These are phyloP conservation scores for Trichosporon sp. DNA, from an alignment of 1,284 basidiomycete genomes.

Conservation along the genomic window DNA sequence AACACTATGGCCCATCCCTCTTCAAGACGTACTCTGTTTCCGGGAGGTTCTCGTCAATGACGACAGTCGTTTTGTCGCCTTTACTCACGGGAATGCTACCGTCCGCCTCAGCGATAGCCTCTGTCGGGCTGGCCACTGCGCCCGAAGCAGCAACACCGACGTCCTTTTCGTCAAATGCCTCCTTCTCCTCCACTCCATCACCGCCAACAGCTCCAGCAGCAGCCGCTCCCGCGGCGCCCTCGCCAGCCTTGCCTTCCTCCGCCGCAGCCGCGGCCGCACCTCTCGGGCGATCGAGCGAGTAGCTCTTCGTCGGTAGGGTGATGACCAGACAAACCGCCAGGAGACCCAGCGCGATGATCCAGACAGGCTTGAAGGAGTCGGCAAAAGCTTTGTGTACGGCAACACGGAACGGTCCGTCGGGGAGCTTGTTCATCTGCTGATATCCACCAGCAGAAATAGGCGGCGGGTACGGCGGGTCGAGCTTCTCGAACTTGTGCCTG, in stretches of 20 bases:
- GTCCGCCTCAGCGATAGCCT: conserved; percentile 4
- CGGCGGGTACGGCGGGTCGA: conserved; percentile 17
- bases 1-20: no score
- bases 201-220: no score
- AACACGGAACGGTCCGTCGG: conserved; percentile 22
- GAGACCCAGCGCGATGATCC: conserved; percentile 7
- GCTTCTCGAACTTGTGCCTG: conserved; percentile 33
- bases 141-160: background rate
- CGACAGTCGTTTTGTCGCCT: background rate
- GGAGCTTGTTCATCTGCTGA: conserved; percentile 30
- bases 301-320: conserved; percentile 15
- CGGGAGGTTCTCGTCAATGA: background rate
- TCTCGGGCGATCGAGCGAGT: conserved; percentile 6
- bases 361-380: conserved; percentile 28
- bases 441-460: conserved; percentile 36
- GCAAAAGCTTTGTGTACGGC: conserved; percentile 37
- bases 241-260: no score
- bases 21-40: conserved; percentile 8
- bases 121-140: background rate
- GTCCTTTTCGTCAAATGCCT: no score
- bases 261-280: background rate
- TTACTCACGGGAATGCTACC: background rate
- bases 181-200: no score
- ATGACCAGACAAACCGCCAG: conserved; percentile 8
- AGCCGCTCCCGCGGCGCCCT: no score